These are phyloP conservation scores for Pseudogymnoascus sp. DNA, from an alignment of 2,329 filamentous ascomycete species.

Conservation along the genomic window DNA sequence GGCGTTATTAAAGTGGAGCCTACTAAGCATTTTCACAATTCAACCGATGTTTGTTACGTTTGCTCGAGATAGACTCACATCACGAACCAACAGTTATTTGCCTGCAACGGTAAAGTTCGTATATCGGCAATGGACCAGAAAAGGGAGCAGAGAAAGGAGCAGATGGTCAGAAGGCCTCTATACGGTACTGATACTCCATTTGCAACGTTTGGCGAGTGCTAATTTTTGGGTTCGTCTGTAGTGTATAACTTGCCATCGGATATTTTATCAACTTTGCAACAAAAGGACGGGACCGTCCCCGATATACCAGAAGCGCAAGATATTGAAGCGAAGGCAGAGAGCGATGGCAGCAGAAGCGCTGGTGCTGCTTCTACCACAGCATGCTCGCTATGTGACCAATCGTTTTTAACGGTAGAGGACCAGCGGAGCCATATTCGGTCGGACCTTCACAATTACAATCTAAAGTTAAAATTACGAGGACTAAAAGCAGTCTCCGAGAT, in stretches of 20 bases:
- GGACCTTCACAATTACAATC: slow-evolving; percentile 87
- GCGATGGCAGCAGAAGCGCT: background rate
- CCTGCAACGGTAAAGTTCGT: background rate
- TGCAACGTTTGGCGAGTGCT: slow-evolving; percentile 18
- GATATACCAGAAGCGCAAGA: background rate
- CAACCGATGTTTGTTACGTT: slow-evolving; percentile 1
- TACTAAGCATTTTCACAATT: background rate
- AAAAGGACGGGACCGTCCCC: slow-evolving; percentile 21
- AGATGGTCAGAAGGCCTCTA: slow-evolving; percentile 32
- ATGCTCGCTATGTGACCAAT: slow-evolving; percentile 71
- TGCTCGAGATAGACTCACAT: slow-evolving; percentile 1
- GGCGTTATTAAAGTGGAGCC: background rate
- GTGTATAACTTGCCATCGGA: slow-evolving; percentile 31
- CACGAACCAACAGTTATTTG: background rate
- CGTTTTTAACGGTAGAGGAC: slow-evolving; percentile 66
- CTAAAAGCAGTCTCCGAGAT: slow-evolving; percentile 63
- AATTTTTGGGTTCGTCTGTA: slow-evolving; percentile 17
- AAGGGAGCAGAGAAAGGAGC: slow-evolving; percentile 31
- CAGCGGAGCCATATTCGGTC: slow-evolving; percentile 82
- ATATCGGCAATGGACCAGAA: background rate
- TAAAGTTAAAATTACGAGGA: slow-evolving; percentile 82
- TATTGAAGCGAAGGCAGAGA: background rate
- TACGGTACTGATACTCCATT: slow-evolving; percentile 29
- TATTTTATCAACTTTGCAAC: slow-evolving; percentile 29
- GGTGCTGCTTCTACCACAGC: slow-evolving; percentile 52